Evolutionary conservation across 768 basidiomycete genomes (phyloP), one percentile per base, ranked within the genome.

Genomic region (Chalciporus chontae): DNA sequence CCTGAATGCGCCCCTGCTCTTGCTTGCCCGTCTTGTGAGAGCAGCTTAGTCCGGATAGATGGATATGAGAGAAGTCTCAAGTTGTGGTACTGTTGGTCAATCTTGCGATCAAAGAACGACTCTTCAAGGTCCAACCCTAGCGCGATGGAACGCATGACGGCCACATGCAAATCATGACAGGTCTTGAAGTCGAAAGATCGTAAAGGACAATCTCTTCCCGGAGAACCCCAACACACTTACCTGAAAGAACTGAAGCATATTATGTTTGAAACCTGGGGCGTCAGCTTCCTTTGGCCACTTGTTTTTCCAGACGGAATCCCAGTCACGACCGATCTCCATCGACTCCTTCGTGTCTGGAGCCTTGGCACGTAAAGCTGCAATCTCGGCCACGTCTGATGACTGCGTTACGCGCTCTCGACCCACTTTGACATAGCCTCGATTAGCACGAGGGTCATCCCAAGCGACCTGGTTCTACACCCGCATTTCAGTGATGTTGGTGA

Each of bases 251-350:
- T 77, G 71, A 54, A 90, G 68, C 84, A 88, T 89, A 3, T 80
- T 83, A 19, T 71, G 64, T 62, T 84, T 86, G 71, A 91, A 94
- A 8, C 64, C 74, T 1, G 89, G 86, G 1, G 71, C 79, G 45
- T 81, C 76, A 2, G 52, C 60, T 58, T 88, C 82, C 38, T 71
- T 68, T 4, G 87, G 90, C 91, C 92, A 94, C 55, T 77, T 76
- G 64, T 94, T 94, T 63, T 78, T 81, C 84, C 85, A 90, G 34
- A 69, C 74, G 14, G 77, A 71, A 56, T 88, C 89, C 81, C 85
- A 87, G 50, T 94, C 90, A 21, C 86, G 77, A 26, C 92, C 90
- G 40, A 94, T 92, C 66, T 94, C 91, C 83, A 94, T 90, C 8
- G 81, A 74, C 66, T 94, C 90, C 67, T 91, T 90, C 69, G 70